Evolutionary conservation across 2,329 filamentous ascomycete species (phyloP).

Genomic region (Calonectria fujianensis): DNA sequence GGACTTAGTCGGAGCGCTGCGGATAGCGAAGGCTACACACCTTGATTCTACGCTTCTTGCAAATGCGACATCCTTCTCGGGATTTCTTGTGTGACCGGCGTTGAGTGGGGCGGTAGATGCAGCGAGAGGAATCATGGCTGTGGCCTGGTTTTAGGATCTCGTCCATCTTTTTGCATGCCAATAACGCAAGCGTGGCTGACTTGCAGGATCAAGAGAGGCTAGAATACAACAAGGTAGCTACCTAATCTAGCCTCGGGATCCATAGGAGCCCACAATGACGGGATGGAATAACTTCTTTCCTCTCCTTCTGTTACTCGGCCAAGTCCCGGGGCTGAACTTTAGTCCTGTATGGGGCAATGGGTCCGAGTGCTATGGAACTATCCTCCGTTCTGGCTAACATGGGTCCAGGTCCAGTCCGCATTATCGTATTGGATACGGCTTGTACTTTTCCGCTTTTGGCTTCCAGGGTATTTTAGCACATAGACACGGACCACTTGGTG

Average conservation of each 20-base stretch:
- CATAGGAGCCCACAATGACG: not conserved
- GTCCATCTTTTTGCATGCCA: constrained; percentile 1
- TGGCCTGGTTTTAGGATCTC: not conserved
- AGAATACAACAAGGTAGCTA: not conserved
- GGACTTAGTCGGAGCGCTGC: not conserved
- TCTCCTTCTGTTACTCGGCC: not conserved
- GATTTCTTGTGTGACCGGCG: constrained; percentile 35
- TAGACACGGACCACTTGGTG: not conserved
- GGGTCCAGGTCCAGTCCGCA: not conserved
- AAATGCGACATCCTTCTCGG: constrained; percentile 32
- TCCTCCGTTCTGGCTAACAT: not conserved
- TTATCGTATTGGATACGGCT: constrained; percentile 7
- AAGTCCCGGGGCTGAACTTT: not conserved
- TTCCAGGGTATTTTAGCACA: not conserved
- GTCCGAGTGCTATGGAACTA: not conserved
- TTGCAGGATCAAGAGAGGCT: not conserved
- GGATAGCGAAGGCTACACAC: not conserved
- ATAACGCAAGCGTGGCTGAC: not conserved
- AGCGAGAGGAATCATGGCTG: constrained; percentile 24
- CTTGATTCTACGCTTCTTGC: constrained; percentile 31
- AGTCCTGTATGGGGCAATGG: not conserved
- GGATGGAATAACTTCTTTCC: not conserved
- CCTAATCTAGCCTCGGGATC: not conserved
- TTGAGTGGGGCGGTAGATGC: constrained; percentile 22
- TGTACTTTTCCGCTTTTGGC: not conserved